A percentile compares a stretch with the other conserved stretches of the same genome.
These are phyloP conservation scores for Haplographium delicatum DNA, from an alignment of 495 filamentous ascomycete genomes.

Conservation along the genomic window DNA sequence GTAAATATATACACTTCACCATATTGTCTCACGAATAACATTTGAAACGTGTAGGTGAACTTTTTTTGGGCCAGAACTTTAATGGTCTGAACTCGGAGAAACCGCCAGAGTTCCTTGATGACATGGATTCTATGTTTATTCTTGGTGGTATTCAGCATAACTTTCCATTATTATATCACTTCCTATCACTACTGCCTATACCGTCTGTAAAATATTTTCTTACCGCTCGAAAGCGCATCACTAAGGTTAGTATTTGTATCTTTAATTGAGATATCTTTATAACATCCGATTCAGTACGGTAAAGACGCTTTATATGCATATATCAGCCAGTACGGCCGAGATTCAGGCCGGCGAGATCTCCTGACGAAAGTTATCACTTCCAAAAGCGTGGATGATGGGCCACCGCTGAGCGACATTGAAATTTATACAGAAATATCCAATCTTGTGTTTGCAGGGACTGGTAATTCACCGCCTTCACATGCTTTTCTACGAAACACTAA, in stretches of 20 bases:
- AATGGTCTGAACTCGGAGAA: neutral
- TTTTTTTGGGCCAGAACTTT: neutral
- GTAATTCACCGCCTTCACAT: no score
- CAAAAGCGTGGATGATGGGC: conserved; percentile 3
- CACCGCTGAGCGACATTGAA: conserved; percentile 18
- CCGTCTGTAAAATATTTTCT: neutral
- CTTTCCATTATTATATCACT: neutral
- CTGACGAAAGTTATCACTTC: neutral
- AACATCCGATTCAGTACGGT: neutral
- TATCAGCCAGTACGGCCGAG: neutral
- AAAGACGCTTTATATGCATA: neutral
- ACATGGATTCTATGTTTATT: neutral
- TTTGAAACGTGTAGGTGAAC: neutral
- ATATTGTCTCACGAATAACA: neutral
- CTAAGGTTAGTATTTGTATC: neutral
- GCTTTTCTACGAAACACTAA: no score
- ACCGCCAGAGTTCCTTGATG: neutral
- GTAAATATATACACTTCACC: neutral
- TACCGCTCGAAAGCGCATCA: neutral
- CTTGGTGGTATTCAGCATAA: neutral
- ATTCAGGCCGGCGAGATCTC: neutral
- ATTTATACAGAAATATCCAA: conserved; percentile 24
- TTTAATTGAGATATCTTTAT: neutral
- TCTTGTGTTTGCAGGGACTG: conserved; percentile 21
- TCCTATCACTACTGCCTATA: neutral